Evolutionary conservation across 2,329 filamentous ascomycete genomes (phyloP).

Genomic region (Penicillium sp.): DNA sequence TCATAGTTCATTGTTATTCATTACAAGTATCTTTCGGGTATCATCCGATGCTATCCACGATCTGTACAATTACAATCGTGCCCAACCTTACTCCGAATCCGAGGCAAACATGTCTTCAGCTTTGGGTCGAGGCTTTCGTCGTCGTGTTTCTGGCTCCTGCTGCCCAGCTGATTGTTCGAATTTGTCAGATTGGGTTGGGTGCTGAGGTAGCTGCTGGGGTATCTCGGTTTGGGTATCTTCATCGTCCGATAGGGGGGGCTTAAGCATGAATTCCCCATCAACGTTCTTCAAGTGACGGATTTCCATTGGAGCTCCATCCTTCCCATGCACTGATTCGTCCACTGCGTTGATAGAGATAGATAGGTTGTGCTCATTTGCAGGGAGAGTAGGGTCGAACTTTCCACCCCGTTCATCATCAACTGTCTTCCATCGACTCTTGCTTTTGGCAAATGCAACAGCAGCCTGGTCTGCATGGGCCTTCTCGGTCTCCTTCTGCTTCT

Average conservation of each 20-base stretch:
- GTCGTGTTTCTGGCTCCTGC: slow-evolving; percentile 28
- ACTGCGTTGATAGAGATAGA: slow-evolving; percentile 32
- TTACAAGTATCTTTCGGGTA: slow-evolving; percentile 4
- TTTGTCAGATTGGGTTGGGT: slow-evolving; percentile 13
- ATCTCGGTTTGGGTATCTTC: slow-evolving; percentile 20
- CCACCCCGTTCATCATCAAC: slow-evolving; percentile 43
- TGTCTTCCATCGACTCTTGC: slow-evolving; percentile 49
- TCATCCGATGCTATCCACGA: neutral
- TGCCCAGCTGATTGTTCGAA: slow-evolving; percentile 23
- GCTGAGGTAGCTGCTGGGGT: slow-evolving; percentile 15
- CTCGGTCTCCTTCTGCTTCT: slow-evolving; percentile 40
- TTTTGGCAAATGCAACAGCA: slow-evolving; percentile 38
- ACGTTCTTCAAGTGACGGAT: slow-evolving; percentile 45
- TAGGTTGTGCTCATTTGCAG: slow-evolving; percentile 28
- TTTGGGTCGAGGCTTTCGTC: slow-evolving; percentile 63
- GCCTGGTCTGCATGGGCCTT: slow-evolving; percentile 44
- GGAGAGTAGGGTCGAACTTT: slow-evolving; percentile 31
- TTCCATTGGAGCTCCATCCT: slow-evolving; percentile 49
- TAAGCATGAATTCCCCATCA: slow-evolving; percentile 42
- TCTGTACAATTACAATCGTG: slow-evolving; percentile 18
- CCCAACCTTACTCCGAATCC: slow-evolving; percentile 51
- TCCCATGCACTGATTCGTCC: neutral
- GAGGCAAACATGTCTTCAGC: slow-evolving; percentile 88
- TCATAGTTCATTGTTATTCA: slow-evolving; percentile 1
- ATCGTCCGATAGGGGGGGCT: slow-evolving; percentile 31